Conservation (phyloP, 768 basidiomycete species). For the Hygrophoropsis aurantiaca region DNA sequence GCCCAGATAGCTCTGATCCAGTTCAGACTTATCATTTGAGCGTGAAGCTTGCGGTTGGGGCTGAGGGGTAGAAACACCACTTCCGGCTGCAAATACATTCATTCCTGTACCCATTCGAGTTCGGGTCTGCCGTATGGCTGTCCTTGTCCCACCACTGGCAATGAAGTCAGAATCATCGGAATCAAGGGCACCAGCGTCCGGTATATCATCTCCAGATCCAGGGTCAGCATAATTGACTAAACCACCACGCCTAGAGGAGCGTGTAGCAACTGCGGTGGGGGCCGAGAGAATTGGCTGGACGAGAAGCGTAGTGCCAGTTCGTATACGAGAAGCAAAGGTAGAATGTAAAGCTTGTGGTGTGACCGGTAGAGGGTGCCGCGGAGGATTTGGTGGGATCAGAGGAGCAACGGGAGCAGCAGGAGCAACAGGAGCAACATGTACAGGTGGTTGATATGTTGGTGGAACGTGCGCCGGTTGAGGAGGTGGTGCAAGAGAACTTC, state of each 20-base stretch:
- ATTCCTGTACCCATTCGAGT: slow-evolving; percentile 47
- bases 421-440: slow-evolving; percentile 29
- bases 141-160: slow-evolving; percentile 62
- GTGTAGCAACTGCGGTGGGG: slow-evolving; percentile 37
- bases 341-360: slow-evolving; percentile 71
- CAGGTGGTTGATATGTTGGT: slow-evolving; percentile 37
- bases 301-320: slow-evolving; percentile 86
- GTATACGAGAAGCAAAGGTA: slow-evolving; percentile 86
- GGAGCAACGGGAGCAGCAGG: slow-evolving; percentile 24
- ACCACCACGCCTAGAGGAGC: slow-evolving; percentile 61
- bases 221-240: slow-evolving; percentile 86
- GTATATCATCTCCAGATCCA: slow-evolving; percentile 78
- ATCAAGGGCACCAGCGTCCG: slow-evolving; percentile 78
- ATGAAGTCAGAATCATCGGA: slow-evolving; percentile 84
- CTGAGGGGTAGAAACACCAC: slow-evolving; percentile 39
- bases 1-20: slow-evolving; percentile 90
- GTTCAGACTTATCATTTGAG: slow-evolving; percentile 49
- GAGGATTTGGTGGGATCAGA: slow-evolving; percentile 44
- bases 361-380: slow-evolving; percentile 58
- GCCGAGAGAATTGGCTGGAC: slow-evolving; percentile 78
- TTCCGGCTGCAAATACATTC: slow-evolving; percentile 54
- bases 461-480: slow-evolving; percentile 34
- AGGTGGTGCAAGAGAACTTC: slow-evolving; percentile 40
- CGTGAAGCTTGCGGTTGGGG: slow-evolving; percentile 22
- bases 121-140: slow-evolving; percentile 50